Evolutionary conservation across 1,139 yeast species (phyloP).

Genomic region (Kodamaea sp.): DNA sequence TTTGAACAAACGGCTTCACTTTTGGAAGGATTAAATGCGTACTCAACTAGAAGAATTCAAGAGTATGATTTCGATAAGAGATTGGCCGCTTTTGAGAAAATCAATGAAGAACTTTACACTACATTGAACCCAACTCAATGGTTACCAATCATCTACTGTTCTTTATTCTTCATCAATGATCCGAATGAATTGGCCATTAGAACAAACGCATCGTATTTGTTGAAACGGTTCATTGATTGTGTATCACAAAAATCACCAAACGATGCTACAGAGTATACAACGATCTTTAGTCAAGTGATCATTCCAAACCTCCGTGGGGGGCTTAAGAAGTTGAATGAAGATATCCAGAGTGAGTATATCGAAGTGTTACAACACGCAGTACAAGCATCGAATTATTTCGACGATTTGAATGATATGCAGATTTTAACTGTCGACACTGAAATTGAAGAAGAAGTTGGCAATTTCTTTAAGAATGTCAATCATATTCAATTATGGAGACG

Average conservation of each 20-base stretch:
- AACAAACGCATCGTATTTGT: constrained; percentile 66
- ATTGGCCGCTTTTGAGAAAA: constrained; percentile 58
- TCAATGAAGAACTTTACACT: constrained; percentile 55
- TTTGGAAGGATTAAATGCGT: constrained; percentile 66
- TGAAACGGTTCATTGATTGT: constrained; percentile 66
- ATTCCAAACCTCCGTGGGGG: constrained; percentile 71
- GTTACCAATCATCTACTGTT: constrained; percentile 71
- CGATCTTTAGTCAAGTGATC: constrained; percentile 51
- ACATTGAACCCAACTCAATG: constrained; percentile 58
- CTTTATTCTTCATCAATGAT: constrained; percentile 70
- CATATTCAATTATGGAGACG: constrained; percentile 88
- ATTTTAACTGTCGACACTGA: constrained; percentile 36
- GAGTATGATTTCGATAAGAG: constrained; percentile 80
- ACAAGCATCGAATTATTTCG: constrained; percentile 43
- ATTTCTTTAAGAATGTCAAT: constrained; percentile 74
- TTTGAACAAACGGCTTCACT: constrained; percentile 47
- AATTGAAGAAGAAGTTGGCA: constrained; percentile 69
- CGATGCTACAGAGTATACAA: constrained; percentile 35
- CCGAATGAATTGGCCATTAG: constrained; percentile 78
- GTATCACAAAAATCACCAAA: constrained; percentile 32
- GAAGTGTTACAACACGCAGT: constrained; percentile 63
- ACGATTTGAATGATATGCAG: constrained; percentile 65
- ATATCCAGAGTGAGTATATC: constrained; percentile 68
- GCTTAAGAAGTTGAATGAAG: constrained; percentile 57
- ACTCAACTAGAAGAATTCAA: constrained; percentile 55